phyloP scores from a whole-genome alignment of 139 green algal genomes.

The Chlamydomonas schloesseri region DNA sequence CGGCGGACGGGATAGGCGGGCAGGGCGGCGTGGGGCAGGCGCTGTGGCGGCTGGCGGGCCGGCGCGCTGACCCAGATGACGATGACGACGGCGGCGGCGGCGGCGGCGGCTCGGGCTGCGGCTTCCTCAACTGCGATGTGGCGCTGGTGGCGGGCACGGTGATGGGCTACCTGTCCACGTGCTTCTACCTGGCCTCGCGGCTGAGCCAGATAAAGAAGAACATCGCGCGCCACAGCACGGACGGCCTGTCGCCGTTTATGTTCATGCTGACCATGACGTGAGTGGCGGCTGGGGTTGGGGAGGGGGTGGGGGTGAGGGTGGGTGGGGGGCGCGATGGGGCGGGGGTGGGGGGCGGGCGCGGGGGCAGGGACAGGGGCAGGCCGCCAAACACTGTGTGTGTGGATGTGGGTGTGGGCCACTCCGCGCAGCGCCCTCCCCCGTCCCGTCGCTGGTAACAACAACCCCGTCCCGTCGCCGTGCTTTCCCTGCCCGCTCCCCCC shows the following conservation, averaged over 20 bases:
- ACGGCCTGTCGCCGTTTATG: slow-evolving; percentile 83
- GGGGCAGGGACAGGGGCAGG: too few species aligned
- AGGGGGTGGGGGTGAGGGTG: neutral
- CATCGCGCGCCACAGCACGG: slow-evolving; percentile 49
- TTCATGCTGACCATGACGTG: slow-evolving; percentile 81
- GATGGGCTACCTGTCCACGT: slow-evolving; percentile 69
- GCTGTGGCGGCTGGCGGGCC: too few species aligned
- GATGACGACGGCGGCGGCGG: neutral
- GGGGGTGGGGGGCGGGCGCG: too few species aligned
- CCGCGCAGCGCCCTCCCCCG: too few species aligned
- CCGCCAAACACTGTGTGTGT: too few species aligned
- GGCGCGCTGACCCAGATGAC: neutral
- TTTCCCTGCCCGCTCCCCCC: too few species aligned
- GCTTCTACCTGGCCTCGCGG: slow-evolving; percentile 87
- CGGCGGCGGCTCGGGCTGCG: neutral
- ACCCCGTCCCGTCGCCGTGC: too few species aligned
- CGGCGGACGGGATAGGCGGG: too few species aligned
- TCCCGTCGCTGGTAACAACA: too few species aligned
- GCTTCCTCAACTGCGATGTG: slow-evolving; percentile 43
- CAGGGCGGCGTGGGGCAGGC: too few species aligned
- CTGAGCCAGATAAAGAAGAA: slow-evolving; percentile 91
- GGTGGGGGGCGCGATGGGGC: neutral
- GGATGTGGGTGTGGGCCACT: too few species aligned
- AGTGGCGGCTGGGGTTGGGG: neutral
- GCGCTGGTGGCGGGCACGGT: slow-evolving; percentile 42